Percentiles rank a stretch among this genome's conserved stretches.
Evolutionary conservation across 164 flowering plant species (phyloP).

Genomic region (Dillenia suffruticosa): DNA sequence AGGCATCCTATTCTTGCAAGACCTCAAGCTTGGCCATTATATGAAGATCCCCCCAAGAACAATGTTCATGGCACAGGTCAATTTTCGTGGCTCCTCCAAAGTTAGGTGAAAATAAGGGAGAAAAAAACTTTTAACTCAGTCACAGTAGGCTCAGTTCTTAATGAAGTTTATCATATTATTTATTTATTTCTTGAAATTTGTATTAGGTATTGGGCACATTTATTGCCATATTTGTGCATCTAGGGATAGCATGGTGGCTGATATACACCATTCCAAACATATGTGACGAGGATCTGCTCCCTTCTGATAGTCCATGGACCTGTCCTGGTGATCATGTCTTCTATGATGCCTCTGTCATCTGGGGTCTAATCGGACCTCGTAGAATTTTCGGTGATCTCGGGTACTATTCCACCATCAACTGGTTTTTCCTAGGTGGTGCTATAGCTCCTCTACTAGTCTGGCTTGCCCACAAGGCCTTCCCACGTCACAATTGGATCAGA

Average conservation of each 20-base stretch:
- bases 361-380: conserved; percentile 33
- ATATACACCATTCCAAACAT: conserved; percentile 19
- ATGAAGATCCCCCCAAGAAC: conserved; percentile 45
- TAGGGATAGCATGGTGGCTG: conserved; percentile 39
- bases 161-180: background rate
- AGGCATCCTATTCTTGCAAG: conserved; percentile 30
- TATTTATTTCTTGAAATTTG: background rate
- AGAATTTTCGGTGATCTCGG: conserved; percentile 29
- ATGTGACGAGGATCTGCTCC: conserved; percentile 22
- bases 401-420: conserved; percentile 24
- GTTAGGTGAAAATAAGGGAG: background rate
- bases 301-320: conserved; percentile 33
- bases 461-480: conserved; percentile 25
- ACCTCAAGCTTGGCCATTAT: conserved; percentile 50
- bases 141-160: background rate
- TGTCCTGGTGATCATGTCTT: conserved; percentile 35
- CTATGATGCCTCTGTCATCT: conserved; percentile 37
- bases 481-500: conserved; percentile 28
- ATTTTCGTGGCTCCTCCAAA: background rate
- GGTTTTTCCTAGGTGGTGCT: conserved; percentile 35
- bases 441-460: conserved; percentile 30
- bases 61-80: conserved; percentile 45
- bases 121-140: background rate
- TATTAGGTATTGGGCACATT: conserved; percentile 33
- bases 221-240: conserved; percentile 25